Evolutionary conservation across 2,329 filamentous ascomycete species (phyloP), one percentile per base, ranked within the genome.

Genomic region (Talaromyces funiculosus): DNA sequence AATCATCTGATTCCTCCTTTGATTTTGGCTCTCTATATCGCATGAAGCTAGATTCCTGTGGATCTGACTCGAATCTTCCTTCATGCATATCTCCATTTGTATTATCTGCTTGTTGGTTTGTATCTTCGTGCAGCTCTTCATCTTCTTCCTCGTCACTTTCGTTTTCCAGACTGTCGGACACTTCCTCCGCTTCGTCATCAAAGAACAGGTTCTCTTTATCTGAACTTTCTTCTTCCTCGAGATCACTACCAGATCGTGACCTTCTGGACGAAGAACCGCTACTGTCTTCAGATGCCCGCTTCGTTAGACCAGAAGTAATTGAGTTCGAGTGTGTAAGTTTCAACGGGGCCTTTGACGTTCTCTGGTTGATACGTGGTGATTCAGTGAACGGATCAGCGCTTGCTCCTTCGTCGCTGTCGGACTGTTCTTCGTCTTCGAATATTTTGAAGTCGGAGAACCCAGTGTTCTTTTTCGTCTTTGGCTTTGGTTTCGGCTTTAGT

Each of bases 91-190:
- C 14, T 54, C 40, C 37, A 3, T 37, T 56, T 18, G 42, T 38
- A 10, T 24, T 57, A 26, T 26, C 54, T 53, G 33, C 55, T 14
- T 67, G 57, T 22, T 65, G 64, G 2, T 64, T 65, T 33, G 68
- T 60, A 37, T 69, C 64, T 37, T 67, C 67, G 45, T 68, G 57
- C 14, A 51, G 24, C 42, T 9, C 42, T 4, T 63, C 67, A 43
- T 70, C 63, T 49, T 69, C 68, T 37, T 66, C 68, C 55, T 69
- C 68, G 8, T 66, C 69, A 42, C 65, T 63, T 20, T 69, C 67
- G 37, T 68, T 66, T 33, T 66, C 65, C 3, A 66, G 59, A 7
- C 61, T 61, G 12, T 66, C 64, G 10, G 56, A 35, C 18, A 42
- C 47, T 53, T 64, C 62, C 47, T 62, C 62, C 2, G 60, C 62